Evolutionary conservation across 257 asterid genomes (phyloP).

Genomic region (Salvia splendens): DNA sequence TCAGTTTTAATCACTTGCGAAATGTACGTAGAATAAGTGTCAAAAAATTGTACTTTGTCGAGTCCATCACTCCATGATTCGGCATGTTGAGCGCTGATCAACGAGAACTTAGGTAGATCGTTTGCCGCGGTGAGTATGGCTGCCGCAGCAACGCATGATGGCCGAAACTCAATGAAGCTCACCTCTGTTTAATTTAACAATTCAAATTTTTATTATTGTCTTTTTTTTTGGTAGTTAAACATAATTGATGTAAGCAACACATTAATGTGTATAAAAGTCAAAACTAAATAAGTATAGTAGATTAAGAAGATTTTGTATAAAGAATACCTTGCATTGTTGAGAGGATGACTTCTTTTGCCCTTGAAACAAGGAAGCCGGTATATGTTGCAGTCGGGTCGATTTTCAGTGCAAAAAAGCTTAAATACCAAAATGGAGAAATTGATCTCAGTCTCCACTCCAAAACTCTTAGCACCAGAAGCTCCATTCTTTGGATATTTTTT

Average conservation of each 20-base stretch:
- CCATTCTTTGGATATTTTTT: constrained; percentile 77
- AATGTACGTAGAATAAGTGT: too few species aligned
- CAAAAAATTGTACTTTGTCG: too few species aligned
- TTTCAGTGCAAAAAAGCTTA: constrained; percentile 69
- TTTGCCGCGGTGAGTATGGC: constrained; percentile 75
- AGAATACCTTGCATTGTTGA: constrained; percentile 67
- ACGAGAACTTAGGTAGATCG: constrained; percentile 71
- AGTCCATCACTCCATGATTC: constrained; percentile 93
- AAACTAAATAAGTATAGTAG: background rate
- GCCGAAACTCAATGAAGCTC: constrained; percentile 71
- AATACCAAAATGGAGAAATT: constrained; percentile 74
- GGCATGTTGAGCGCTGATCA: constrained; percentile 72
- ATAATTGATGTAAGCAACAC: background rate
- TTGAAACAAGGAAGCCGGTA: constrained; percentile 61
- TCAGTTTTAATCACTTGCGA: background rate
- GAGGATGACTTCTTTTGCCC: constrained; percentile 65
- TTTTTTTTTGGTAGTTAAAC: background rate
- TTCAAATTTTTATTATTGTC: background rate
- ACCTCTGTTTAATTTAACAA: constrained; percentile 47
- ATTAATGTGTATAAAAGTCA: background rate
- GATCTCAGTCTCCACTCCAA: constrained; percentile 90
- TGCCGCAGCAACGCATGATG: constrained; percentile 93
- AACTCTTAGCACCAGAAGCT: constrained; percentile 74
- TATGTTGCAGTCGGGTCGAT: constrained; percentile 73
- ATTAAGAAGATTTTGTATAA: background rate